A percentile compares a stretch with the other conserved stretches of the same genome.
These are phyloP conservation scores for Suillus tomentosus DNA, from an alignment of 768 basidiomycete species.

Conservation along the genomic window DNA sequence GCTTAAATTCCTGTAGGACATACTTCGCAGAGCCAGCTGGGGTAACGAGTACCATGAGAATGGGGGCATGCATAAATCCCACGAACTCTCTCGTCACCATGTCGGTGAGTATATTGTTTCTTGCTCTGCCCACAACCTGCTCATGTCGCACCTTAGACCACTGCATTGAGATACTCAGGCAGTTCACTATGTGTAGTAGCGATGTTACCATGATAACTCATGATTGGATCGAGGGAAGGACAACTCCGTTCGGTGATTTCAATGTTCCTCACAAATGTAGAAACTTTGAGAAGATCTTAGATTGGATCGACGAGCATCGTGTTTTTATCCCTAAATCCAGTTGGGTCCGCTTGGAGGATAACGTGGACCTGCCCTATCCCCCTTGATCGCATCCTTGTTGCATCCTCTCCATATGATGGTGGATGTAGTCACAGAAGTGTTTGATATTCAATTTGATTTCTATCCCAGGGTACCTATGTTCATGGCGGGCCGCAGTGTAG, in stretches of 20 bases:
- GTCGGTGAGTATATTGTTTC: constrained; percentile 9
- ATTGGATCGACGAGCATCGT: constrained; percentile 5
- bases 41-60: constrained; percentile 10
- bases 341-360: neutral
- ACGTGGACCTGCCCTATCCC: neutral
- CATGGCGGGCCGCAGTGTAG: neutral
- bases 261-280: constrained; percentile 2
- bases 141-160: constrained; percentile 3
- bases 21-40: constrained; percentile 15
- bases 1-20: constrained; percentile 1
- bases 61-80: neutral
- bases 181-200: constrained; percentile 14
- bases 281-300: neutral
- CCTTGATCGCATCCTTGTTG: neutral
- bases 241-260: neutral
- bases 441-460: neutral
- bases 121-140: neutral
- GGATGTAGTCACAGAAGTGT: neutral
- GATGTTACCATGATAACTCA: constrained; percentile 14
- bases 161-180: constrained; percentile 16
- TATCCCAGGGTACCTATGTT: neutral
- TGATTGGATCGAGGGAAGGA: constrained; percentile 13
- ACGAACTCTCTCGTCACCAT: constrained; percentile 1
- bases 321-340: neutral
- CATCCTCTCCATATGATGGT: neutral